phyloP scores from a whole-genome alignment of 495 filamentous ascomycete genomes.

The Penicillium taxi region DNA sequence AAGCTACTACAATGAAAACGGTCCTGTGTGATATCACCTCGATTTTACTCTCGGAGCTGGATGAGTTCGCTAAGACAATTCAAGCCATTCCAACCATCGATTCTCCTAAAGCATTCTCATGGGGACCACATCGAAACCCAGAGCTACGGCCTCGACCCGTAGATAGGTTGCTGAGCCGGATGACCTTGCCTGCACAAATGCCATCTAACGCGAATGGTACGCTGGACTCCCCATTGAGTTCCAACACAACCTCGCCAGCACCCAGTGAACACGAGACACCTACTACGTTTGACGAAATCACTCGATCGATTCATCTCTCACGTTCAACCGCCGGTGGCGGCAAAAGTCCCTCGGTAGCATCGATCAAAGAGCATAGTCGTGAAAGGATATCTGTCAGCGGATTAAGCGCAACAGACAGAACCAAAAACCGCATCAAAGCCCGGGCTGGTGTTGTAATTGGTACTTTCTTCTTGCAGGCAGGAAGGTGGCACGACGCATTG shows the following conservation, averaged over 20 bases:
- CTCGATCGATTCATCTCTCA: constrained; percentile 40
- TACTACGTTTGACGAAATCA: constrained; percentile 66
- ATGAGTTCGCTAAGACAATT: constrained; percentile 73
- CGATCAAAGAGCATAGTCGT: constrained; percentile 49
- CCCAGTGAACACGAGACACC: constrained; percentile 48
- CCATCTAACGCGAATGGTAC: constrained; percentile 45
- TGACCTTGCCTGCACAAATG: constrained; percentile 69
- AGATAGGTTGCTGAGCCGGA: constrained; percentile 48
- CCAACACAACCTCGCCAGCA: constrained; percentile 37
- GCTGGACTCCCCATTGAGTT: constrained; percentile 47
- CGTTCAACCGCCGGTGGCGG: constrained; percentile 30
- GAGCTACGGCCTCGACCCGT: constrained; percentile 39
- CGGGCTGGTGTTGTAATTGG: constrained; percentile 75
- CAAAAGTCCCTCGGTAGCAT: constrained; percentile 28
- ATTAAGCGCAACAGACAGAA: constrained; percentile 73
- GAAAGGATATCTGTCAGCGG: constrained; percentile 79
- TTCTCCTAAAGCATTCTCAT: constrained; percentile 53
- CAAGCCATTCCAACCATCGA: constrained; percentile 74
- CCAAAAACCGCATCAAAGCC: constrained; percentile 74
- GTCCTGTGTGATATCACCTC: constrained; percentile 89
- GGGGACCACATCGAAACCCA: constrained; percentile 39
- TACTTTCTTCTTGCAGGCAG: constrained; percentile 77
- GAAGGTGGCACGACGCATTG: constrained; percentile 82
- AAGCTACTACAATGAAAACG: constrained; percentile 86
- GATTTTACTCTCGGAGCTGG: constrained; percentile 76